phyloP scores from a whole-genome alignment of 495 filamentous ascomycete genomes.

The Pseudoneurospora amorphoporcata region DNA sequence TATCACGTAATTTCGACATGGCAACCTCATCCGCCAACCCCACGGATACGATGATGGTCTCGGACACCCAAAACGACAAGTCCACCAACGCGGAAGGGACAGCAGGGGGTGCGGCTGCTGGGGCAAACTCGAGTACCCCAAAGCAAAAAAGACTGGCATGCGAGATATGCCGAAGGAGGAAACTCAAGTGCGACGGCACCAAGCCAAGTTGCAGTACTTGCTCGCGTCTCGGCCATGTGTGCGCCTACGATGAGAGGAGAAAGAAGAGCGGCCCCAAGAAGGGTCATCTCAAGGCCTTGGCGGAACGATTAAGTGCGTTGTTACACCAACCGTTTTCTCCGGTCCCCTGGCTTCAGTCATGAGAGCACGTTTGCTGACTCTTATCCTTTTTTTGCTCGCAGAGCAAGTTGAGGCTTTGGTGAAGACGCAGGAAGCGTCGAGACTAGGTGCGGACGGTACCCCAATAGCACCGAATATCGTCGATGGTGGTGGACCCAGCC shows the following conservation, averaged over 20 bases:
- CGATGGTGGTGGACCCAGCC: constrained; percentile 20
- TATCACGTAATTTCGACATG: constrained; percentile 17
- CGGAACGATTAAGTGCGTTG: constrained; percentile 77
- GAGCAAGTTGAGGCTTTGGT: constrained; percentile 92
- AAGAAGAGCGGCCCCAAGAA: constrained; percentile 97
- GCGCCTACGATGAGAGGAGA: constrained; percentile 90
- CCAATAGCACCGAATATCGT: constrained; percentile 23
- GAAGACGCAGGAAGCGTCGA: constrained; percentile 54
- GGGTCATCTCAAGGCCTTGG: constrained; percentile 95
- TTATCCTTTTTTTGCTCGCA: constrained; percentile 23
- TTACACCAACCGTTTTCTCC: constrained; percentile 1
- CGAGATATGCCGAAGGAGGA: constrained; percentile 87
- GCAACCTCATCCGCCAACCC: constrained; percentile 30
- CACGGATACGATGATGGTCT: constrained; percentile 25
- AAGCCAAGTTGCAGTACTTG: constrained; percentile 91
- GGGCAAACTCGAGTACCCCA: constrained; percentile 54
- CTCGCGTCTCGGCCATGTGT: constrained; percentile 76
- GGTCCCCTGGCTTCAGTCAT: constrained; percentile 3
- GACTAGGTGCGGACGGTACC: constrained; percentile 20
- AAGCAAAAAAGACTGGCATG: constrained; percentile 94
- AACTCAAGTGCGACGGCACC: constrained; percentile 69
- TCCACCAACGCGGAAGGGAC: constrained; percentile 19
- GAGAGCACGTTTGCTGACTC: not conserved
- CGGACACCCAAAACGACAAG: constrained; percentile 24
- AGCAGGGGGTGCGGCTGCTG: constrained; percentile 23